A percentile compares a stretch with the other conserved stretches of the same genome.
Evolutionary conservation across 345 rosid species (phyloP).

Genomic region (Citrus cavaleriei): DNA sequence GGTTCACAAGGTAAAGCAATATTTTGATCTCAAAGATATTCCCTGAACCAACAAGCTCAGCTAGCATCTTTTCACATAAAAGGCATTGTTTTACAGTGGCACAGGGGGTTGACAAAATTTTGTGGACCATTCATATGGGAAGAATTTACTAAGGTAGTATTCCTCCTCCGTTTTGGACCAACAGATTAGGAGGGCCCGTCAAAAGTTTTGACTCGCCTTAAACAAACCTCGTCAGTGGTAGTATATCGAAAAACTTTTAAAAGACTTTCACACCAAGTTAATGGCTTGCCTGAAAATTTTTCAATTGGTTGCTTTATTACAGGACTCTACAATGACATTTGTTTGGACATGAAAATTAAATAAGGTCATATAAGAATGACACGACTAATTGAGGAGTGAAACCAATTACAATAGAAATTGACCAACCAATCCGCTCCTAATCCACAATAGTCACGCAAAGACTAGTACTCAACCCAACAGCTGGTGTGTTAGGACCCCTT

Average conservation of each 20-base stretch:
- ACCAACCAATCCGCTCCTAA: not conserved
- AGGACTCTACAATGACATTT: not conserved
- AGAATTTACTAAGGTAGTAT: not conserved
- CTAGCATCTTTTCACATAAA: not conserved
- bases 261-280: not conserved
- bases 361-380: not conserved
- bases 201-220: not conserved
- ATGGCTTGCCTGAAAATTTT: not conserved
- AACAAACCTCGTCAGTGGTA: not conserved
- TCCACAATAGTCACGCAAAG: not conserved
- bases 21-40: not conserved
- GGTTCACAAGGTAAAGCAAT: not conserved
- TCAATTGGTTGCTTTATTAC: not conserved
- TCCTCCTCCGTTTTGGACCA: not conserved
- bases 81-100: not conserved
- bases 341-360: not conserved
- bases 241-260: not conserved
- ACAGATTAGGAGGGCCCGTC: rapidly evolving
- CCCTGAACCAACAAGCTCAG: not conserved
- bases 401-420: not conserved
- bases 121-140: not conserved
- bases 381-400: not conserved
- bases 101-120: not conserved
- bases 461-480: not conserved
- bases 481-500: not conserved